Evolutionary conservation across 1,284 basidiomycete species (phyloP), one percentile per base, ranked within the genome.

Genomic region (Irpex sp.): DNA sequence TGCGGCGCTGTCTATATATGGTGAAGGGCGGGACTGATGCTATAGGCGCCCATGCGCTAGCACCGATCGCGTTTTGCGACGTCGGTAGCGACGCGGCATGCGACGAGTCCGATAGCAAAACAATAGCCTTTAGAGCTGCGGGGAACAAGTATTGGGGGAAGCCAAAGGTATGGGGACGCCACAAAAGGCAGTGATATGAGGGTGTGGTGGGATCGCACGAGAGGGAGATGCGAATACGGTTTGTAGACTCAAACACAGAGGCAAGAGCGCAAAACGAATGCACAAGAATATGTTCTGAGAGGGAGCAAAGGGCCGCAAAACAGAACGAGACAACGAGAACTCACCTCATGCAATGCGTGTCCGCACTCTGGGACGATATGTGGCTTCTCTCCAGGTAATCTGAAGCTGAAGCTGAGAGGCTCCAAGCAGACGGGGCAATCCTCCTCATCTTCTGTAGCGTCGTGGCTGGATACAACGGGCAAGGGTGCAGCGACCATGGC

Each of bases 301-400:
- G 58, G 56, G 58, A 39, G 58, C 59, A 11, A 33, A 15, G n/a
- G 33, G 13, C 53, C 6, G 13, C 13, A 8, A 53, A 21, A 53
- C 1, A 11, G n/a, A 56, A 61, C 9, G 37, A 50, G 57, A 60
- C 15, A 43, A 43, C 15, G 39, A 31, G 46, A 59, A 35, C 86
- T 72, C 67, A 93, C 94, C 79, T 97, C 92, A 77, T 97, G 97
- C 26, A 99, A 85, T 8, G 93, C 91, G 78, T 99, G 97, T n/a
- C 97, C 95, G 70, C 97, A 99, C 71, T 94, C 90, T 35, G 97
- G 97, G 31, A 97, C 90, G 62, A 99, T 92, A 72, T 98, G 95
- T 1, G 96, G 94, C 74, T 97, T 98, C 78, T 99, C 97, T 15
- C 97, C 96, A 0, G 89, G 93, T 19, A 95, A 80, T 66, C 91